Evolutionary conservation across 495 filamentous ascomycete genomes (phyloP).

Genomic region (Rusavskia elegans): DNA sequence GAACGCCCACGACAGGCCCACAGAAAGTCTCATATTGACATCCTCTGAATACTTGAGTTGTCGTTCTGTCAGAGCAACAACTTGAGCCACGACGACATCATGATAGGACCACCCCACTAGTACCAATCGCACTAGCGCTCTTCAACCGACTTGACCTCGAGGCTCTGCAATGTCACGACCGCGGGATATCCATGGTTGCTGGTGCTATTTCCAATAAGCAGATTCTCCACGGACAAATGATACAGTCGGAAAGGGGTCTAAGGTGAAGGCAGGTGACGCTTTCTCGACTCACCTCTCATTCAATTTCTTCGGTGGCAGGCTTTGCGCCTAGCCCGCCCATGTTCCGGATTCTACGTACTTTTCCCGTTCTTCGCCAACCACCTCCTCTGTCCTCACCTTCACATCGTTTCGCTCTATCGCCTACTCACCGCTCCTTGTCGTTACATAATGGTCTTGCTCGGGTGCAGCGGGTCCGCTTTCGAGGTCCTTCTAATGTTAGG

Average conservation of each 20-base stretch:
- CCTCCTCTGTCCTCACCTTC: not conserved
- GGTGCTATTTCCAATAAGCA: no score
- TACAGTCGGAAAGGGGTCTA: no score
- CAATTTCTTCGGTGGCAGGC: not conserved
- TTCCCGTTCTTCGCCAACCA: conserved; percentile 4
- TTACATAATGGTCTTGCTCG: not conserved
- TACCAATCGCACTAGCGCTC: no score
- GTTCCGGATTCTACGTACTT: conserved; percentile 13
- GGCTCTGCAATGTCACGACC: no score
- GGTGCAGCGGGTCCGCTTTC: no score
- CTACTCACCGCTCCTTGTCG: not conserved
- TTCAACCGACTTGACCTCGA: no score
- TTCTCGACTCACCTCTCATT: not conserved
- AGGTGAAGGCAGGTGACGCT: no score
- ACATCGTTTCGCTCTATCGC: not conserved
- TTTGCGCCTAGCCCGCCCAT: conserved; percentile 8
- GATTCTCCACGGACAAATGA: no score
- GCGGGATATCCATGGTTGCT: no score
- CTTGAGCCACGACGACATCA: not conserved
- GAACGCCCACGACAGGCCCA: not conserved
- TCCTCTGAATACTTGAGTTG: not conserved
- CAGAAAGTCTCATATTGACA: not conserved
- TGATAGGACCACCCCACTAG: no score
- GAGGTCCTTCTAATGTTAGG: no score
- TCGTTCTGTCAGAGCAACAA: not conserved